These are phyloP conservation scores for Cutaneotrichosporon sp. DNA, from an alignment of 1,284 basidiomycete genomes.

Conservation along the genomic window DNA sequence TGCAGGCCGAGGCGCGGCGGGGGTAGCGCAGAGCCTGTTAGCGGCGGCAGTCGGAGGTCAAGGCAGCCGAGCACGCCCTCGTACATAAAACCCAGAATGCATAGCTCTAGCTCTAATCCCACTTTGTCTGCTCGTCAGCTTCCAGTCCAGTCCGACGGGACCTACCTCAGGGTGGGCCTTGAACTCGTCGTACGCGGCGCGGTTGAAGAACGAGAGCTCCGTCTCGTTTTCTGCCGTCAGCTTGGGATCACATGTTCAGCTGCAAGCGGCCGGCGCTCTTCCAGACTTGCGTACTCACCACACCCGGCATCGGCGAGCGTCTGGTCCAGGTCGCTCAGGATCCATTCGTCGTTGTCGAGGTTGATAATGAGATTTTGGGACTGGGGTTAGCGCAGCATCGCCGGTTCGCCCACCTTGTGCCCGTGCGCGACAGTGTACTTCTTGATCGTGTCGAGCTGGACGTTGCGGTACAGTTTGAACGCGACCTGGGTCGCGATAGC, in stretches of 20 bases:
- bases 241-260: not conserved
- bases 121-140: not conserved
- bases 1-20: not conserved
- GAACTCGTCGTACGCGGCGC: slow-evolving; percentile 69
- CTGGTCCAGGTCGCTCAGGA: slow-evolving; percentile 63
- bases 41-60: too few species aligned
- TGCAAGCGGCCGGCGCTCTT: not conserved
- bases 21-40: too few species aligned
- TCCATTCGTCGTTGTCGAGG: slow-evolving; percentile 89
- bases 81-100: not conserved
- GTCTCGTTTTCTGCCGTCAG: slow-evolving; percentile 76
- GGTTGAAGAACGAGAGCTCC: slow-evolving; percentile 84
- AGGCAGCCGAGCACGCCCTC: too few species aligned
- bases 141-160: too few species aligned
- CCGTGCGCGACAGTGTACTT: slow-evolving; percentile 92
- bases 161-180: slow-evolving; percentile 71
- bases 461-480: slow-evolving; percentile 80
- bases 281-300: slow-evolving; percentile 54
- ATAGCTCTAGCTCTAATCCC: slow-evolving; percentile 1
- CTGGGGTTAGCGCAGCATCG: slow-evolving; percentile 4
- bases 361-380: slow-evolving; percentile 55
- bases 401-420: slow-evolving; percentile 57
- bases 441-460: slow-evolving; percentile 79
- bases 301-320: slow-evolving; percentile 65
- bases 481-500: slow-evolving; percentile 66